A percentile compares a stretch with the other conserved stretches of the same genome.
Conservation (phyloP, 768 basidiomycete species). For the Roridomyces roridus region DNA sequence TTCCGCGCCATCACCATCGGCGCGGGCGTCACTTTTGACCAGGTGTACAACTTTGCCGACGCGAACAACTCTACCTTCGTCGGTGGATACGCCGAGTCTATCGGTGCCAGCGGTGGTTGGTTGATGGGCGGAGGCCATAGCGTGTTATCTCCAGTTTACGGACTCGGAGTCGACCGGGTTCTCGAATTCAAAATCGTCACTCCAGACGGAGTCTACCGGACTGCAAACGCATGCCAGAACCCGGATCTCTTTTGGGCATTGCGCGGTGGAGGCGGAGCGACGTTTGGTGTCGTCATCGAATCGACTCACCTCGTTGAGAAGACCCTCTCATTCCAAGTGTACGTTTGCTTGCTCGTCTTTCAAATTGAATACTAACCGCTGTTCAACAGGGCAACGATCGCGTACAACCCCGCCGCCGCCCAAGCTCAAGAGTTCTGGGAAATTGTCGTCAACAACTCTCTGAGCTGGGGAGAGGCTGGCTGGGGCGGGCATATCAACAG, state of each 20-base stretch:
- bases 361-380: no score
- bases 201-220: conserved; percentile 43
- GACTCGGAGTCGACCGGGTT: conserved; percentile 38
- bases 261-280: conserved; percentile 47
- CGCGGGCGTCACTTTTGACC: conserved; percentile 16
- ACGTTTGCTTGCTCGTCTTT: background rate
- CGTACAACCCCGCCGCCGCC: background rate
- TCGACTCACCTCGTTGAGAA: conserved; percentile 15
- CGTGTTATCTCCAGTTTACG: conserved; percentile 34
- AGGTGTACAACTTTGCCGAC: conserved; percentile 26
- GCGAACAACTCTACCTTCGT: conserved; percentile 21
- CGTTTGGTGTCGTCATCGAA: conserved; percentile 32
- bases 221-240: conserved; percentile 44
- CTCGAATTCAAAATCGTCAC: conserved; percentile 48
- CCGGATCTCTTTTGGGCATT: conserved; percentile 53
- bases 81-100: conserved; percentile 28
- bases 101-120: conserved; percentile 42
- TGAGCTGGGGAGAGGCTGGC: conserved; percentile 5
- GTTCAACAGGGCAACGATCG: conserved; percentile 7
- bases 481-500: conserved; percentile 20
- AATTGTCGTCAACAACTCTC: conserved; percentile 5
- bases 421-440: conserved; percentile 4
- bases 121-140: conserved; percentile 42
- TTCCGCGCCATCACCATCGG: no score
- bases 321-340: conserved; percentile 10